Evolutionary conservation across 1,139 yeast species (phyloP), one percentile per base, ranked within the genome.

Genomic region (Blastobotrys ciferrii): DNA sequence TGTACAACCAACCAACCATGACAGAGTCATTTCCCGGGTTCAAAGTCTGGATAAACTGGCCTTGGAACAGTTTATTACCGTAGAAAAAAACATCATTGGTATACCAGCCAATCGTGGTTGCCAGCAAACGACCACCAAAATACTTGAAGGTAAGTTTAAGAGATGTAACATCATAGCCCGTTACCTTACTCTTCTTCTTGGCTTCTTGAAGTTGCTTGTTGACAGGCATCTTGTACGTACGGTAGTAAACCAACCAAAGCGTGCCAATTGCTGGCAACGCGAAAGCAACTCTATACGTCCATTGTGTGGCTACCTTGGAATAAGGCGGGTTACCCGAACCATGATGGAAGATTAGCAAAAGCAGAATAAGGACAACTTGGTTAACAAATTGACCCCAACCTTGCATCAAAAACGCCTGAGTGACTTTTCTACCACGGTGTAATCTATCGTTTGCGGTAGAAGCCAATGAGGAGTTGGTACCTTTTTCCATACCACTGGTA

Each of bases 71-170:
- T 58, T 95, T 81, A 71, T 84, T 81, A 71, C 94, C 84, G 69
- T 92, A 92, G 77, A 82, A 89, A 54, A 97, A 96, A 67, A 92
- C 87, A 76, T 92, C 98, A 71, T 92, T 80, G 75, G 84, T 76
- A 76, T 89, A 91, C 98, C 98, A 92, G 46, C 95, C 84, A 69
- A 91, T 94, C 58, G 97, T 95, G 61, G 98, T 91, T 68, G 98
- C 98, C 48, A 92, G 59, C 61, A 92, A 76, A 84, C 97, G 89
- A 73, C 88, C 84, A 47, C 81, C 73, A 67, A 92, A 92, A 69
- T 91, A 95, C 32, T 57, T 44, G 62, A 75, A 59, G 18, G 59
- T 54, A 45, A 63, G 55, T 53, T 60, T 62, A 47, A 68, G 58
- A 12, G 69, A 62, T 46, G 54, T 52, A 31, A 55, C 53, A 50